Percentiles rank a stretch among this genome's conserved stretches.
Conservation (phyloP, 2,329 filamentous ascomycete species). For the Fusarium zealandicum region DNA sequence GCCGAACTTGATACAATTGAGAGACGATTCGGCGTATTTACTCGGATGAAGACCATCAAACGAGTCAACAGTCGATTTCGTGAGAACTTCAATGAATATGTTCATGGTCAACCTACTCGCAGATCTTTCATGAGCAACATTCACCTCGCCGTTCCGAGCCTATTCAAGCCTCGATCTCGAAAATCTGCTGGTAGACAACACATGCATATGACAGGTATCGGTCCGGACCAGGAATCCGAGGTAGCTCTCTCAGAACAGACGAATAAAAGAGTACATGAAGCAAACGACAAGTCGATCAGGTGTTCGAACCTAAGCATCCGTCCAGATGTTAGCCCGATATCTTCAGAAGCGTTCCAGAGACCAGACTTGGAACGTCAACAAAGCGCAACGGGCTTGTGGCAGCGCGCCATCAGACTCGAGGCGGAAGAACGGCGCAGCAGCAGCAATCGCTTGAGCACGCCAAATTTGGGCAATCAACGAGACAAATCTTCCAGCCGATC, state of each 20-base stretch:
- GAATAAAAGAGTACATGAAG: background rate
- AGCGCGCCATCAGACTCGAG: conserved; percentile 40
- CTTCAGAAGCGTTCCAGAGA: conserved; percentile 14
- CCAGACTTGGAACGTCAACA: conserved; percentile 22
- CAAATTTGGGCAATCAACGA: conserved; percentile 2
- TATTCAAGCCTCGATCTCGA: conserved; percentile 34
- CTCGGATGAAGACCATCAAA: conserved; percentile 41
- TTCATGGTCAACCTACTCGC: conserved; percentile 14
- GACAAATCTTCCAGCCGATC: conserved; percentile 2
- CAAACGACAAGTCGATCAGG: conserved; percentile 18
- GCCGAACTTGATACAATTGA: conserved; percentile 50
- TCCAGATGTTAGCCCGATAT: conserved; percentile 16
- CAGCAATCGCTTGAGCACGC: conserved; percentile 9
- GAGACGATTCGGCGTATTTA: conserved; percentile 49
- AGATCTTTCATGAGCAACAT: conserved; percentile 48
- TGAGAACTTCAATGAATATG: conserved; percentile 46
- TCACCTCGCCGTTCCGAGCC: conserved; percentile 45
- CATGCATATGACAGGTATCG: background rate
- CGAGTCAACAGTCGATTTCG: conserved; percentile 50
- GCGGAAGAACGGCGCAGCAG: conserved; percentile 27
- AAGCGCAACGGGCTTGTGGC: conserved; percentile 41
- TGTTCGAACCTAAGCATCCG: conserved; percentile 29
- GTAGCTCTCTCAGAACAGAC: background rate
- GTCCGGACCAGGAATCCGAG: background rate
- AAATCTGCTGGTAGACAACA: background rate